These are phyloP conservation scores for Fomitopsis betulina DNA, from an alignment of 1,284 basidiomycete genomes.

Conservation along the genomic window DNA sequence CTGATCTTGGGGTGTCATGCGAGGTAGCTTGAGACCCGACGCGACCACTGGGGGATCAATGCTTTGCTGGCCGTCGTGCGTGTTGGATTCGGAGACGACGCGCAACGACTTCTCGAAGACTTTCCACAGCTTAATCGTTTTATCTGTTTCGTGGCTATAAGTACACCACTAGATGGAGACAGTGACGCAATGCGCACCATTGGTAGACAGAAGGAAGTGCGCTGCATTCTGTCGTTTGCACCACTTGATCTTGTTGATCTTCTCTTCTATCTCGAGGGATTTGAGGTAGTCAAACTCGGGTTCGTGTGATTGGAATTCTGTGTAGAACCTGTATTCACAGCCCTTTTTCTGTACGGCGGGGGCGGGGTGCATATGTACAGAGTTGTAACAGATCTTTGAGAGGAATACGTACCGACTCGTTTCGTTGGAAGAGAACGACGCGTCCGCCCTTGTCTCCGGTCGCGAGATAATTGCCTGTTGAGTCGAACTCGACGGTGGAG, in stretches of 20 bases:
- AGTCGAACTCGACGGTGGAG: conserved; percentile 99
- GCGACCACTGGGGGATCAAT: conserved; percentile 54
- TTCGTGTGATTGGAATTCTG: conserved; percentile 99
- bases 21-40: conserved; percentile 73
- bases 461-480: conserved; percentile 98
- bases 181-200: conserved; percentile 56
- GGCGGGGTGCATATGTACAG: neutral
- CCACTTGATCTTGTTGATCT: conserved; percentile 99
- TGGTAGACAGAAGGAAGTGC: conserved; percentile 96
- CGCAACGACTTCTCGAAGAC: conserved; percentile 98
- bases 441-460: conserved; percentile 99
- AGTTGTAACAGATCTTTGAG: neutral
- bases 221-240: conserved; percentile 97
- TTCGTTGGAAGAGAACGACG: conserved; percentile 97
- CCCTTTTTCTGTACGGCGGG: conserved; percentile 82
- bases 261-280: conserved; percentile 99
- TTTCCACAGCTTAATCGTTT: conserved; percentile 99
- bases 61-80: conserved; percentile 73
- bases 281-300: conserved; percentile 99
- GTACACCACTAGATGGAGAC: neutral
- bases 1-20: conserved; percentile 92
- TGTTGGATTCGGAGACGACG: conserved; percentile 96
- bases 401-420: conserved; percentile 79
- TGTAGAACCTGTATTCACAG: conserved; percentile 99
- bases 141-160: conserved; percentile 57